These are phyloP conservation scores for Penicillium daleae DNA, from an alignment of 495 filamentous ascomycete species.

Conservation along the genomic window DNA sequence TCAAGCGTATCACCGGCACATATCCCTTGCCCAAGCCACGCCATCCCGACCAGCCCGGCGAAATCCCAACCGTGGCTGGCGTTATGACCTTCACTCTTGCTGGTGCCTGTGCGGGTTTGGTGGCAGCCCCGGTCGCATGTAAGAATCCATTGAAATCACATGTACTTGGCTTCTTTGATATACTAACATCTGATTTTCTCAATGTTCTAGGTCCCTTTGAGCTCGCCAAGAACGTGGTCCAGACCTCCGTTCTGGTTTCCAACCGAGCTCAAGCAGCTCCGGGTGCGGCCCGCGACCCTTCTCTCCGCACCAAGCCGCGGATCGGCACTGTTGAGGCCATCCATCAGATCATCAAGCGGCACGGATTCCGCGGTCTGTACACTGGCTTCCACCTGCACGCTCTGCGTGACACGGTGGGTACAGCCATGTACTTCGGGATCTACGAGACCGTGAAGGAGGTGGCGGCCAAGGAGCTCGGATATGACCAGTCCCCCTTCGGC, in stretches of 20 bases:
- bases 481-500: slow-evolving; percentile 44
- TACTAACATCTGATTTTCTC: not conserved
- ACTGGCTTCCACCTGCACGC: slow-evolving; percentile 81
- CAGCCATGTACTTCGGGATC: slow-evolving; percentile 86
- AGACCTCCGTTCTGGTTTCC: slow-evolving; percentile 83
- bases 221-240: slow-evolving; percentile 88
- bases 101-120: slow-evolving; percentile 77
- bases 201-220: slow-evolving; percentile 79
- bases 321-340: slow-evolving; percentile 82
- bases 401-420: slow-evolving; percentile 87
- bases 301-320: slow-evolving; percentile 70
- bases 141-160: slow-evolving; percentile 34
- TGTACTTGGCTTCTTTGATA: not conserved
- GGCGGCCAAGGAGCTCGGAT: slow-evolving; percentile 60
- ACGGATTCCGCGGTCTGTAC: slow-evolving; percentile 80
- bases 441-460: slow-evolving; percentile 91
- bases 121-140: slow-evolving; percentile 87
- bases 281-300: slow-evolving; percentile 58
- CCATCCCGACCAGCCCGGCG: slow-evolving; percentile 68
- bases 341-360: slow-evolving; percentile 74
- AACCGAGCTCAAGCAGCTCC: slow-evolving; percentile 63
- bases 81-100: slow-evolving; percentile 76
- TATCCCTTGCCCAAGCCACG: no score
- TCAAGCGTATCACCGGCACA: slow-evolving; percentile 59
- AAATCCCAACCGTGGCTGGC: slow-evolving; percentile 68